Evolutionary conservation across 2,329 filamentous ascomycete species (phyloP).

Genomic region (Biscogniauxia sp.): DNA sequence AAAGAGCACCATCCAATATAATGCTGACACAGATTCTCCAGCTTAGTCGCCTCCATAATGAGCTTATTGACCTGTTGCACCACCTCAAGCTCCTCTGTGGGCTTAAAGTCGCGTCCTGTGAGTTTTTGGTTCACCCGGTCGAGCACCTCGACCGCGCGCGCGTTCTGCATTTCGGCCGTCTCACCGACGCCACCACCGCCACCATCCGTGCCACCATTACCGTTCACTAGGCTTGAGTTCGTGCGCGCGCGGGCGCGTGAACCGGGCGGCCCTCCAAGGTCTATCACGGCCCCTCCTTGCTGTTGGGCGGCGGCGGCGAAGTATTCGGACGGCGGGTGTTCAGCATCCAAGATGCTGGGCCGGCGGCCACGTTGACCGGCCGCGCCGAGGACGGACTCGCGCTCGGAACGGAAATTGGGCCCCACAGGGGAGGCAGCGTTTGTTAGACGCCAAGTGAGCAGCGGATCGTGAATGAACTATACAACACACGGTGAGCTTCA

Average conservation of each 20-base stretch:
- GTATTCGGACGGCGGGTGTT: conserved; percentile 58
- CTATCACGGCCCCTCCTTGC: conserved; percentile 30
- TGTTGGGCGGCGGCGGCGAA: conserved; percentile 41
- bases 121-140: conserved; percentile 93
- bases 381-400: conserved; percentile 52
- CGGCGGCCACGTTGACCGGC: conserved; percentile 55
- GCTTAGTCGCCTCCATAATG: conserved; percentile 89
- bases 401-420: conserved; percentile 64
- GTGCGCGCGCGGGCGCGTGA: conserved; percentile 56
- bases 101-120: conserved; percentile 88
- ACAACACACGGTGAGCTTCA: conserved; percentile 19
- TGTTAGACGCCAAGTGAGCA: conserved; percentile 92
- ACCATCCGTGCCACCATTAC: conserved; percentile 32
- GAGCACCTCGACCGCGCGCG: conserved; percentile 85
- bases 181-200: conserved; percentile 34
- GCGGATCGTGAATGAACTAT: conserved; percentile 99
- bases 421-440: conserved; percentile 61
- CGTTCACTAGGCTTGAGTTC: conserved; percentile 48
- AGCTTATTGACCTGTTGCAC: conserved; percentile 91
- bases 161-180: conserved; percentile 80
- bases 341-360: conserved; percentile 66
- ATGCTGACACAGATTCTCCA: conserved; percentile 97
- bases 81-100: conserved; percentile 78
- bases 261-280: conserved; percentile 46
- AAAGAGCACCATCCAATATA: conserved; percentile 99